Base-by-base conservation (phyloP, 495 filamentous ascomycete genomes). In the Daldinia decipiens region DNA sequence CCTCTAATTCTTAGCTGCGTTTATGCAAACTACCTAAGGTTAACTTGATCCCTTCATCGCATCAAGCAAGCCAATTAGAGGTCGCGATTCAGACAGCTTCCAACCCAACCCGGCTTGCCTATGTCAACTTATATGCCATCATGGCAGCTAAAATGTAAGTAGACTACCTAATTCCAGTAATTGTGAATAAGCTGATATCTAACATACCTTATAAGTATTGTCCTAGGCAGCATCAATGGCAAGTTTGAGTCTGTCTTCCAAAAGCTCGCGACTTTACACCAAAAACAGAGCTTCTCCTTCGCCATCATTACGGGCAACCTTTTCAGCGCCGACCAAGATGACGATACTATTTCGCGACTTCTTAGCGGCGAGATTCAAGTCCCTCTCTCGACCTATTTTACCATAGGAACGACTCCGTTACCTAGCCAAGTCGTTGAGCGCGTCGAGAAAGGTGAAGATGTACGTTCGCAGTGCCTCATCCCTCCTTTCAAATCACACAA, bases 331-430 rank as follows among this genome's bases (percentile, higher is more conserved):
- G 84, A 87, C 45, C 75, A 80, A 34, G 79, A 84, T 59, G 83
- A 89, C 32, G 83, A 86, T 4, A 82, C 88, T 55, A 80, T 96
- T 7, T 79, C 81, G 17, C 83, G 85, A 6, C 84, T 98, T 4
- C 80, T 99, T 0, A 80, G 86, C 31, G 93, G 91, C 24, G 83
- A 85, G 29, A 90, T 97, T 59, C 71, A 78, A 9, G 85, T 98
- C 12, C 88, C 93, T 0, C 80, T 97, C 3, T 89, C 94, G 2
- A 94, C 90, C 12, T 98, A 99, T 80, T 98, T 98, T 75, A 90
- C 89, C 0, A 80, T 97, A 34, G 93, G 93, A 38, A 86, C 82
- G 26, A 79, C 80, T 24, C 77, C 90, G 12, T 81, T 99, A 15
- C 96, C 95, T 2, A 75, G 81, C 15, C 75, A 81, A 4, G 83